Percentiles rank a stretch among this genome's conserved stretches.
phyloP scores from a whole-genome alignment of 306 rosid genomes.

The Lablab purpureus region DNA sequence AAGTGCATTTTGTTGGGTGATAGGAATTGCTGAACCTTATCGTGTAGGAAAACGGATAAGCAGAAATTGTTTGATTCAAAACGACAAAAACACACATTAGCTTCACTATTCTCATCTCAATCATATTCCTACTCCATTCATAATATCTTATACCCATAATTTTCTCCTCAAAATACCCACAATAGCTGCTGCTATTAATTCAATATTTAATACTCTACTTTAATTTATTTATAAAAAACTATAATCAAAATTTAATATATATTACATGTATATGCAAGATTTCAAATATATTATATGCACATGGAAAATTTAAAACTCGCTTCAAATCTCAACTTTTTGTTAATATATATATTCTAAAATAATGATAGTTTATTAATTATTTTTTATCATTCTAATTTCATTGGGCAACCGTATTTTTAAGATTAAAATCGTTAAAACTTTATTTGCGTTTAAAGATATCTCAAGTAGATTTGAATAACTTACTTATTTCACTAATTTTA shows the following conservation, averaged over 20 bases:
- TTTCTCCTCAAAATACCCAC: background rate
- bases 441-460: background rate
- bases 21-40: background rate
- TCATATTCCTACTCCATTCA: background rate
- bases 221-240: too few species aligned
- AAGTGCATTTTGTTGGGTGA: background rate
- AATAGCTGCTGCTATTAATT: background rate
- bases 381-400: too few species aligned
- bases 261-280: too few species aligned
- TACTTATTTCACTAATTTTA: too few species aligned
- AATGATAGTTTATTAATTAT: background rate
- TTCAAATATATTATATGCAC: too few species aligned
- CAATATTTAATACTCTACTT: background rate
- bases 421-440: background rate
- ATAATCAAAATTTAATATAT: too few species aligned
- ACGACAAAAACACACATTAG: constrained; percentile 27
- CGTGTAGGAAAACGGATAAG: background rate
- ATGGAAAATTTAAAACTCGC: too few species aligned
- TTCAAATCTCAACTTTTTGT: too few species aligned
- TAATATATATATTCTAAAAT: too few species aligned
- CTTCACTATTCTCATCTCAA: background rate
- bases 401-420: too few species aligned
- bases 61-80: background rate
- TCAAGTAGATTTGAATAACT: too few species aligned
- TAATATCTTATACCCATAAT: background rate